Percentiles rank a stretch among this genome's conserved stretches.
Conservation (phyloP, 306 rosid genomes). For the Phaseolus lunatus region DNA sequence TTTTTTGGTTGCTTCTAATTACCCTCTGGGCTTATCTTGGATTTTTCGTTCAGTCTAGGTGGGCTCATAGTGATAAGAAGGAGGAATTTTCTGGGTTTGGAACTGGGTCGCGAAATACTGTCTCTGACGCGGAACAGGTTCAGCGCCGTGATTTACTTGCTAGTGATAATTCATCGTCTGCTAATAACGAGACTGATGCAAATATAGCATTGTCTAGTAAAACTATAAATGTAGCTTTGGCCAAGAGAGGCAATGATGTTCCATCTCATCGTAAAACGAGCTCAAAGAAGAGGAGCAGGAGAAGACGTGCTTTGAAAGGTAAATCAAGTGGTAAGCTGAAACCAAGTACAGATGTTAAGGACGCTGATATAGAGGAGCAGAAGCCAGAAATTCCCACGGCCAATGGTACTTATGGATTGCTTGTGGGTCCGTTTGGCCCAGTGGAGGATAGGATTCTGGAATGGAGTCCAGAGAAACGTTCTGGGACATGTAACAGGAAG, state of each 20-base stretch:
- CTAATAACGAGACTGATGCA: slow-evolving; percentile 52
- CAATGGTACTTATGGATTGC: slow-evolving; percentile 79
- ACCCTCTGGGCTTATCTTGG: slow-evolving; percentile 99
- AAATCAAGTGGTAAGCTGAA: slow-evolving; percentile 64
- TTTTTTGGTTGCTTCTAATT: slow-evolving; percentile 90
- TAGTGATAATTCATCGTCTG: slow-evolving; percentile 45
- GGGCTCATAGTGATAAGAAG: slow-evolving; percentile 91
- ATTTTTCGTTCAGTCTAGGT: slow-evolving; percentile 91
- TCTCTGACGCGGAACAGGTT: slow-evolving; percentile 55
- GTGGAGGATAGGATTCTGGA: slow-evolving; percentile 79
- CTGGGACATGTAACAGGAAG: slow-evolving; percentile 95
- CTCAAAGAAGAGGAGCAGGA: slow-evolving; percentile 70
- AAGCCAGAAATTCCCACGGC: slow-evolving; percentile 77
- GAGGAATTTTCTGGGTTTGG: slow-evolving; percentile 73
- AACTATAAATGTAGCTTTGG: slow-evolving; percentile 60
- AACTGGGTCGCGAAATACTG: slow-evolving; percentile 50
- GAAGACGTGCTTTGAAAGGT: slow-evolving; percentile 49
- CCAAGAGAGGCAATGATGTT: slow-evolving; percentile 54
- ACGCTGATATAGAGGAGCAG: slow-evolving; percentile 60
- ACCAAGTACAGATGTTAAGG: slow-evolving; percentile 49
- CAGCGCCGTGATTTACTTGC: slow-evolving; percentile 57
- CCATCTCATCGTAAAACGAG: slow-evolving; percentile 54
- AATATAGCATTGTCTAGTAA: slow-evolving; percentile 48
- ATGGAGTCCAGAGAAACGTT: slow-evolving; percentile 91
- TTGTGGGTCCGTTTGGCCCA: slow-evolving; percentile 87